Evolutionary conservation across 106 monocot species (phyloP).

Genomic region (Dioscorea zingiberensis): DNA sequence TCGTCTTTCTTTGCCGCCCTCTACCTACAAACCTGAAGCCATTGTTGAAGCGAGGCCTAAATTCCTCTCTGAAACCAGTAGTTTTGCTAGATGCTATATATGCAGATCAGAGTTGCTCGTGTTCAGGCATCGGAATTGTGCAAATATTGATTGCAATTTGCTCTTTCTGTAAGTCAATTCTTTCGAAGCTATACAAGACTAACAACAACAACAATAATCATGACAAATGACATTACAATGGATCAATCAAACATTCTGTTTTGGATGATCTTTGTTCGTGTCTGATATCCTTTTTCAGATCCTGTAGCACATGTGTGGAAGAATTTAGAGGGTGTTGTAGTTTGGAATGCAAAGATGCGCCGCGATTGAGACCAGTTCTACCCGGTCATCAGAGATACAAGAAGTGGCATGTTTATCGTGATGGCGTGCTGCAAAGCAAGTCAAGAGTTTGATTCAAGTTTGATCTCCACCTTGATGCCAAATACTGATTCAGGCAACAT

Average conservation of each 20-base stretch:
- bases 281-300: slow-evolving; percentile 36
- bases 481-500: too few relatives aligned
- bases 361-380: slow-evolving; percentile 67
- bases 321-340: slow-evolving; percentile 78
- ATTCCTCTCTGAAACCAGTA: slow-evolving; percentile 12
- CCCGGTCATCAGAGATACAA: slow-evolving; percentile 58
- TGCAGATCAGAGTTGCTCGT: slow-evolving; percentile 52
- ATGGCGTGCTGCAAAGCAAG: slow-evolving; percentile 18
- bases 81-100: slow-evolving; percentile 71
- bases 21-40: slow-evolving; percentile 42
- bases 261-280: not conserved
- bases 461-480: not conserved
- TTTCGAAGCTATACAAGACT: not conserved
- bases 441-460: not conserved
- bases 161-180: slow-evolving; percentile 68
- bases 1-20: slow-evolving; percentile 76
- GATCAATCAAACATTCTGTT: not conserved
- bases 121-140: slow-evolving; percentile 87
- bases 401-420: slow-evolving; percentile 85
- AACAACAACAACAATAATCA: not conserved
- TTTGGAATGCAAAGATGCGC: slow-evolving; percentile 49
- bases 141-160: slow-evolving; percentile 87
- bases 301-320: slow-evolving; percentile 51
- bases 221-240: not conserved
- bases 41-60: slow-evolving; percentile 8